Percentiles rank a stretch among this genome's conserved stretches.
Conservation (phyloP, 2,329 filamentous ascomycete species). For the Xylariaceae sp. region DNA sequence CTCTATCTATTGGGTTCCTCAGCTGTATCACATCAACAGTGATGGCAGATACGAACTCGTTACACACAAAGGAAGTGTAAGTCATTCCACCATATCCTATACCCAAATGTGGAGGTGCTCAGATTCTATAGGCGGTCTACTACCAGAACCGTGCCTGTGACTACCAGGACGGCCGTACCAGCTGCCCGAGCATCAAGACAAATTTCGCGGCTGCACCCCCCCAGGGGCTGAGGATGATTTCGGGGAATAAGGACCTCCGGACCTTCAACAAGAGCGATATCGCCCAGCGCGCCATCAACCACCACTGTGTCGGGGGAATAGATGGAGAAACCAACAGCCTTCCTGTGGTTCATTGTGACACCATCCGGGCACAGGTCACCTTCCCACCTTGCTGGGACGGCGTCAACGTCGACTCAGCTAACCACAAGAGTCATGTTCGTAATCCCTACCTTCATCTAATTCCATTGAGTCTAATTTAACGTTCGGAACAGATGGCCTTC, state of each 20-base stretch:
- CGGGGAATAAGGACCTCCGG: conserved; percentile 25
- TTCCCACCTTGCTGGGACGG: conserved; percentile 71
- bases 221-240: conserved; percentile 20
- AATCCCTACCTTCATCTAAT: neutral
- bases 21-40: conserved; percentile 21
- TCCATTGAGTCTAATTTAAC: neutral
- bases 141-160: conserved; percentile 28
- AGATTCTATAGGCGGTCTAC: conserved; percentile 20
- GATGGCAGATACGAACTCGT: conserved; percentile 19
- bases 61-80: conserved; percentile 13
- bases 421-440: conserved; percentile 22
- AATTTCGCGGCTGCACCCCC: conserved; percentile 19
- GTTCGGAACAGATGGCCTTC: conserved; percentile 11
- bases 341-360: conserved; percentile 36
- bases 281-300: conserved; percentile 22
- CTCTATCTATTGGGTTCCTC: conserved; percentile 21
- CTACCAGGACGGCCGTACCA: conserved; percentile 15
- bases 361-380: conserved; percentile 57
- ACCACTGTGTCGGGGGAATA: conserved; percentile 16
- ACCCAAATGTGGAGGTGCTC: neutral
- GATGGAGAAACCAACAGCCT: conserved; percentile 54
- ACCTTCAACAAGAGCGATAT: conserved; percentile 21
- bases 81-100: neutral
- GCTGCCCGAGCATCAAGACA: conserved; percentile 15
- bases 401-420: conserved; percentile 52